Evolutionary conservation across 176 grass and related monocot genomes (phyloP).

Genomic region (Oryza meyeriana): DNA sequence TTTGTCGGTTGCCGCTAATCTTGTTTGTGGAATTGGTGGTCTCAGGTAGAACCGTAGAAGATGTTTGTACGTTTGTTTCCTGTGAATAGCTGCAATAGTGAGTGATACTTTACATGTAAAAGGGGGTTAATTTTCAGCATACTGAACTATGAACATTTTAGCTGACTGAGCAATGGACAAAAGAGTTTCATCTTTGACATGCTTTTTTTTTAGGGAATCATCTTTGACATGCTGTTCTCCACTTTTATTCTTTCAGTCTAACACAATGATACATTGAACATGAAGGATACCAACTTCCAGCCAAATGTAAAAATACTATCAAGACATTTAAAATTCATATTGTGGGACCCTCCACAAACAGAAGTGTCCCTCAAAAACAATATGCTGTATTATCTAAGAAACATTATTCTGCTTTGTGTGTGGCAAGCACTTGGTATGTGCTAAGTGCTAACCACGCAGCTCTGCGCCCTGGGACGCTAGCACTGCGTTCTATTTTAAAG

Average conservation of each 20-base stretch:
- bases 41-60: background rate
- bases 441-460: constrained; percentile 34
- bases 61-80: background rate
- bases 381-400: background rate
- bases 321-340: background rate
- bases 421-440: background rate
- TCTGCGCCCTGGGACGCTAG: fast-evolving
- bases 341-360: constrained; percentile 10
- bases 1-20: constrained; percentile 27
- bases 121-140: background rate
- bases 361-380: constrained; percentile 23
- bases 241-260: background rate
- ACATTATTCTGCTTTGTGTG: constrained; percentile 17
- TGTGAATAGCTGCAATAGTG: constrained; percentile 1
- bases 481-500: background rate
- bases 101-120: constrained; percentile 19
- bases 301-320: background rate
- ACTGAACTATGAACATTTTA: background rate
- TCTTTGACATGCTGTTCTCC: background rate
- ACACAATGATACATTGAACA: background rate
- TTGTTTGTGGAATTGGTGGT: constrained; percentile 21
- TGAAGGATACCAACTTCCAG: background rate
- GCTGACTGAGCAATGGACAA: background rate
- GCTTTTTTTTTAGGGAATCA: too few relatives aligned
- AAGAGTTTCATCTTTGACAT: background rate